Evolutionary conservation across 371 early-diverging fungal genomes (phyloP).

Genomic region (Umbelopsis sp.): DNA sequence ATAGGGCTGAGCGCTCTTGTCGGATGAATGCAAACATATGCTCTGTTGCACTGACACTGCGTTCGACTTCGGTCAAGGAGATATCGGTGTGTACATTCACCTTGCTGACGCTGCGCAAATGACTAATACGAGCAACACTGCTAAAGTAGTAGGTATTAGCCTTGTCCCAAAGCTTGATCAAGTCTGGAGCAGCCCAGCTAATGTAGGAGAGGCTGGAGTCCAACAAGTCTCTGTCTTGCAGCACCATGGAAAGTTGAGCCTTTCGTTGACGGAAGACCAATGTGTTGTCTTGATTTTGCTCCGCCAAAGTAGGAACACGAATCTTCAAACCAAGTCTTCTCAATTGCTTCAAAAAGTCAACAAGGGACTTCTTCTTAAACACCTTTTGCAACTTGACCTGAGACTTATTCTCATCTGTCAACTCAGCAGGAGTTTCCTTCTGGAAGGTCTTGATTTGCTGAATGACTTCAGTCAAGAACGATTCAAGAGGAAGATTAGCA

Average conservation of each 20-base stretch:
- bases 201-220: slow-evolving; percentile 29
- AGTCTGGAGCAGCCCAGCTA: slow-evolving; percentile 29
- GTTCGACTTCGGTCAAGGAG: slow-evolving; percentile 73
- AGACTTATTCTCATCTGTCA: slow-evolving; percentile 68
- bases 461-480: slow-evolving; percentile 54
- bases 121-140: slow-evolving; percentile 69
- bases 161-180: slow-evolving; percentile 57
- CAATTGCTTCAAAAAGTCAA: slow-evolving; percentile 84
- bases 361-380: slow-evolving; percentile 85
- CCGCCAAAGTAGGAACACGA: slow-evolving; percentile 51
- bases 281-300: slow-evolving; percentile 43
- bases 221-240: slow-evolving; percentile 37
- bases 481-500: slow-evolving; percentile 41
- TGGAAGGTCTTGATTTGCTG: slow-evolving; percentile 62
- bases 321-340: slow-evolving; percentile 80
- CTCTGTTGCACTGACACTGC: slow-evolving; percentile 72
- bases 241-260: slow-evolving; percentile 33
- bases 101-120: slow-evolving; percentile 61
- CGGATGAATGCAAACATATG: slow-evolving; percentile 67
- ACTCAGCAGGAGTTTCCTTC: slow-evolving; percentile 64
- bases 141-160: slow-evolving; percentile 77
- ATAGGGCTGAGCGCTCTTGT: slow-evolving; percentile 60
- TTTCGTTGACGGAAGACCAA: slow-evolving; percentile 41
- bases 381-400: slow-evolving; percentile 77
- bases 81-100: slow-evolving; percentile 69